Evolutionary conservation across 352 stramenopile genomes (phyloP).

Genomic region (Phytophthora pisi): DNA sequence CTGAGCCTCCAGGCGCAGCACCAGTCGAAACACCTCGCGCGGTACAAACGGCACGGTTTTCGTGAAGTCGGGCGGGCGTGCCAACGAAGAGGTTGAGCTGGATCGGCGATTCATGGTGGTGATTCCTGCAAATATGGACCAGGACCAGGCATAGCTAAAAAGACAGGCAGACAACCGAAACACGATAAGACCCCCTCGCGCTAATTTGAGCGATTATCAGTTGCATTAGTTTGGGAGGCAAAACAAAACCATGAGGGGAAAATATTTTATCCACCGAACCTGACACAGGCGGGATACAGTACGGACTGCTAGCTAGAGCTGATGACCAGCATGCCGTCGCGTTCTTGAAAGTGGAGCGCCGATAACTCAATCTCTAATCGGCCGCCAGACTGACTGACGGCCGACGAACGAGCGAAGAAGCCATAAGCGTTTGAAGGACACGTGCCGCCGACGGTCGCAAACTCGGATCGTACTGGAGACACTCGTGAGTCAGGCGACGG

Average conservation of each 20-base stretch:
- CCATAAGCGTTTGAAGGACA: slow-evolving; percentile 76
- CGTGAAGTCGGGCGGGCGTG: slow-evolving; percentile 9
- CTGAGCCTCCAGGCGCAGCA: slow-evolving; percentile 65
- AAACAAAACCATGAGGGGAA: slow-evolving; percentile 10
- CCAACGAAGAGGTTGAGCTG: slow-evolving; percentile 18
- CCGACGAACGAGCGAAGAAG: slow-evolving; percentile 61
- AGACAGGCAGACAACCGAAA: background rate
- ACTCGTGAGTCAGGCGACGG: slow-evolving; percentile 76
- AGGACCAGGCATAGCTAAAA: background rate
- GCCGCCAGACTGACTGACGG: slow-evolving; percentile 49
- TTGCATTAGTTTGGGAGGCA: slow-evolving; percentile 11
- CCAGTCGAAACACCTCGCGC: slow-evolving; percentile 70
- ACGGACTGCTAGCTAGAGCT: slow-evolving; percentile 20
- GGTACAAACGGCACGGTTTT: slow-evolving; percentile 52
- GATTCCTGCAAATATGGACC: slow-evolving; percentile 3
- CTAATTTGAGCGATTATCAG: slow-evolving; percentile 21
- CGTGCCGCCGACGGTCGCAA: slow-evolving; percentile 69
- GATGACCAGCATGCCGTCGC: slow-evolving; percentile 24
- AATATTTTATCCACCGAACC: slow-evolving; percentile 32
- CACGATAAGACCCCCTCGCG: slow-evolving; percentile 8
- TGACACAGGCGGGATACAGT: slow-evolving; percentile 32
- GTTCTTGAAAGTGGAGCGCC: slow-evolving; percentile 23
- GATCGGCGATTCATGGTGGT: slow-evolving; percentile 13
- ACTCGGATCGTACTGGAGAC: slow-evolving; percentile 79
- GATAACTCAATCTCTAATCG: slow-evolving; percentile 32